Conservation (phyloP, 306 rosid species). For the Mimosa bimucronata region DNA sequence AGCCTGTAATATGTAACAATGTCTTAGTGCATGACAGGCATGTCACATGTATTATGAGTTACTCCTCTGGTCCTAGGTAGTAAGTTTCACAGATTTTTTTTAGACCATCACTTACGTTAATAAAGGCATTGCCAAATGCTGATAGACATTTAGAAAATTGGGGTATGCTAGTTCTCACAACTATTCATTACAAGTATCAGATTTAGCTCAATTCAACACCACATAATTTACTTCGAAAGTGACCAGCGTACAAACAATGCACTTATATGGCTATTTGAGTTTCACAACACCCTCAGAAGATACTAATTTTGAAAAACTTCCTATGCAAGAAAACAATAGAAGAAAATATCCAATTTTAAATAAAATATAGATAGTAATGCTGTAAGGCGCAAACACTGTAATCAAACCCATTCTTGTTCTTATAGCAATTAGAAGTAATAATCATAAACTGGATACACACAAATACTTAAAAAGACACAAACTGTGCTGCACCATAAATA, state of each 20-base stretch:
- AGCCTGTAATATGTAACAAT: conserved; percentile 53
- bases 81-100: neutral
- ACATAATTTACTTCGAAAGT: neutral
- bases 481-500: conserved; percentile 4
- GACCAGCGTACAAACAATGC: neutral
- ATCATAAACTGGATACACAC: neutral
- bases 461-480: neutral
- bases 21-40: neutral
- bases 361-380: neutral
- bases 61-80: too few species aligned
- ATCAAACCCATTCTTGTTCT: neutral
- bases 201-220: conserved; percentile 11
- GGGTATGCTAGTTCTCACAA: neutral
- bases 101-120: neutral
- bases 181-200: neutral
- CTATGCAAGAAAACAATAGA: neutral
- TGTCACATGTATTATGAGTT: neutral
- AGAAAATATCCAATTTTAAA: neutral
- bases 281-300: neutral
- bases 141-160: conserved; percentile 5
- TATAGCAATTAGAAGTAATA: neutral
- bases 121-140: neutral
- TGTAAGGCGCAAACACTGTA: neutral
- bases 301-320: neutral
- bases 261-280: neutral